These are phyloP conservation scores for Thalassiosira hispida DNA, from an alignment of 352 stramenopile species.

Conservation along the genomic window DNA sequence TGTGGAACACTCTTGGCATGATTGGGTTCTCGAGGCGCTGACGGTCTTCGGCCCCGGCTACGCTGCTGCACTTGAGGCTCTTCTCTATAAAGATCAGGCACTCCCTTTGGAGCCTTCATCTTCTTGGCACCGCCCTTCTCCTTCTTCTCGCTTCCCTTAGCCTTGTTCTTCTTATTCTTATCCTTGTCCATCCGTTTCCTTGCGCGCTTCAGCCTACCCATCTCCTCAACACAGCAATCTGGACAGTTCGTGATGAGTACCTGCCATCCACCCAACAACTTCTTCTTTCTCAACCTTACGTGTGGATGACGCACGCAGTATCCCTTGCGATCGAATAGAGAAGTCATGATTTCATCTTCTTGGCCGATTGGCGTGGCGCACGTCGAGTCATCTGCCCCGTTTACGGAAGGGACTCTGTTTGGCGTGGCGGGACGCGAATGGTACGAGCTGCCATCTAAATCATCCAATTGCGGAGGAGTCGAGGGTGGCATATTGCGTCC, in stretches of 20 bases:
- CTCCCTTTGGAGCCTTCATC: slow-evolving; percentile 9
- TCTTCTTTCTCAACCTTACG: slow-evolving; percentile 62
- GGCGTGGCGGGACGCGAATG: slow-evolving; percentile 18
- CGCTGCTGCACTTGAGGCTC: background rate
- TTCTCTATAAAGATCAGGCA: slow-evolving; percentile 6
- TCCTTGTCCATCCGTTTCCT: slow-evolving; percentile 21
- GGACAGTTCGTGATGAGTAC: slow-evolving; percentile 55
- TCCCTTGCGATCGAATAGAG: slow-evolving; percentile 48
- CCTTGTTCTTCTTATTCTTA: slow-evolving; percentile 14
- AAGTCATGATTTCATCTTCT: slow-evolving; percentile 39
- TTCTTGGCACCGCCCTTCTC: slow-evolving; percentile 1
- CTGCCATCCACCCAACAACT: slow-evolving; percentile 57
- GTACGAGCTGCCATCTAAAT: background rate
- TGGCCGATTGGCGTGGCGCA: background rate
- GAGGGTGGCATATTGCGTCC: slow-evolving; percentile 4
- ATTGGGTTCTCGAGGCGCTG: too few species aligned
- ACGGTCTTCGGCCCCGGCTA: background rate
- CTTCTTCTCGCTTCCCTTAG: slow-evolving; percentile 3
- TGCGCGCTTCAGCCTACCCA: slow-evolving; percentile 37
- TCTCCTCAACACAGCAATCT: slow-evolving; percentile 61
- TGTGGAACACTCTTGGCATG: too few species aligned
- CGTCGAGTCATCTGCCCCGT: slow-evolving; percentile 3
- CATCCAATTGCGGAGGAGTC: slow-evolving; percentile 14
- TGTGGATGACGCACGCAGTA: slow-evolving; percentile 52
- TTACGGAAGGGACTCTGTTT: background rate